Conservation (phyloP, 2,329 filamentous ascomycete genomes). For the Botrytis medusae region DNA sequence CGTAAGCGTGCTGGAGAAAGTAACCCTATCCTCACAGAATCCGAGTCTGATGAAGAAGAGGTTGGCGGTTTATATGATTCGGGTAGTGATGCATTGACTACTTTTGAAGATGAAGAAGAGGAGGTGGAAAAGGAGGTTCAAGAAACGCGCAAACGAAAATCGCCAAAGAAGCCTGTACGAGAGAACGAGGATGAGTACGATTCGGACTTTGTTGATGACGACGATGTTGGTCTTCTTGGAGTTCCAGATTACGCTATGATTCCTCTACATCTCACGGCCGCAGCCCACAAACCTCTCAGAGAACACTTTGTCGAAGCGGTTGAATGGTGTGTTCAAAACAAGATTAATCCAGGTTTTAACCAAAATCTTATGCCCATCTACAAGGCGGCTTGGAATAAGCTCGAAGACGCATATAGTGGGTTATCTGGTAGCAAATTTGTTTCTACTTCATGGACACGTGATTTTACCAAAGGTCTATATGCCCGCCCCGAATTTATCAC, state of each 20-base stretch:
- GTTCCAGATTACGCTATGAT: constrained; percentile 53
- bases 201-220: constrained; percentile 59
- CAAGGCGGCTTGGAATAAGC: constrained; percentile 64
- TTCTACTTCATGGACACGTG: constrained; percentile 66
- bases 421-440: constrained; percentile 69
- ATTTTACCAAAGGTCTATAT: constrained; percentile 65
- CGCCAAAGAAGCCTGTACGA: constrained; percentile 13
- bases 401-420: constrained; percentile 68
- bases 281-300: constrained; percentile 65
- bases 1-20: constrained; percentile 45
- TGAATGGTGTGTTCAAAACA: constrained; percentile 80
- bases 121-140: constrained; percentile 24
- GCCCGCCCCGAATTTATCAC: constrained; percentile 59
- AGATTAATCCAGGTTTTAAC: constrained; percentile 69
- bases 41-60: constrained; percentile 37
- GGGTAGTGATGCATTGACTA: constrained; percentile 45
- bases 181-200: constrained; percentile 32
- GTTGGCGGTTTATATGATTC: constrained; percentile 23
- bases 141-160: constrained; percentile 15
- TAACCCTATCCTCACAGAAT: constrained; percentile 42
- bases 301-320: constrained; percentile 73
- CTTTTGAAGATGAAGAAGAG: constrained; percentile 49
- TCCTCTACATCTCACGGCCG: constrained; percentile 67
- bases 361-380: constrained; percentile 62
- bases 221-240: constrained; percentile 57